Percentiles rank a stretch among this genome's conserved stretches.
These are phyloP conservation scores for Cunninghamia lanceolata DNA, from an alignment of 75 land plant species.

Conservation along the genomic window DNA sequence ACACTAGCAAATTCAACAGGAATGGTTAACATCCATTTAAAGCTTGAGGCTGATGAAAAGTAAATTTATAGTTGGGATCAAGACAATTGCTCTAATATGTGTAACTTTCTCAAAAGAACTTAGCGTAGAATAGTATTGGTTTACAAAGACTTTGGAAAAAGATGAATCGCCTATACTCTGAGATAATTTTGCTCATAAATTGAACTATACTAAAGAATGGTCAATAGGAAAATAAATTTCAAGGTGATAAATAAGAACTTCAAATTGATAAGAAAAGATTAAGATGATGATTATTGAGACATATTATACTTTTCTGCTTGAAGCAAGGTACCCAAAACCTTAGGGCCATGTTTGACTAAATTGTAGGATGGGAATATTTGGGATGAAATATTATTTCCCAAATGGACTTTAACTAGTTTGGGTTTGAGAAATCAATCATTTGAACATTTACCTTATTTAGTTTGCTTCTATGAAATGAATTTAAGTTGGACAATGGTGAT, in stretches of 20 bases:
- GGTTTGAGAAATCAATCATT: conserved; percentile 5
- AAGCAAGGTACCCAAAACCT: conserved; percentile 16
- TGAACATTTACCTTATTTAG: not conserved
- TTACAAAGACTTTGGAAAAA: too few relatives aligned
- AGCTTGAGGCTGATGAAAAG: too few relatives aligned
- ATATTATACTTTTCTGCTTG: conserved; percentile 7
- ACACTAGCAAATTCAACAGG: too few relatives aligned
- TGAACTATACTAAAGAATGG: too few relatives aligned
- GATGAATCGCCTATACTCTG: too few relatives aligned
- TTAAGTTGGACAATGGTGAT: not conserved
- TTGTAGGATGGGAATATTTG: conserved; percentile 10
- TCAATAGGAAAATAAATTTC: not conserved
- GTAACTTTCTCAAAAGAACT: too few relatives aligned
- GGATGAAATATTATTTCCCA: conserved; percentile 22
- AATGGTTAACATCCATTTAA: too few relatives aligned
- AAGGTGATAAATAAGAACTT: not conserved
- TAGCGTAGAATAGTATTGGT: too few relatives aligned
- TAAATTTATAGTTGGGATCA: too few relatives aligned
- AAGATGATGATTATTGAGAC: not conserved
- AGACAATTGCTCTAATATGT: too few relatives aligned
- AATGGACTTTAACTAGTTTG: not conserved
- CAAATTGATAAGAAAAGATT: not conserved
- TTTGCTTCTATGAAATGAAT: conserved; percentile 25
- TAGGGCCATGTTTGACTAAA: conserved; percentile 7
- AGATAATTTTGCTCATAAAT: too few relatives aligned